Conservation (phyloP, 2,329 filamentous ascomycete species). For the Ascochyta lentis region DNA sequence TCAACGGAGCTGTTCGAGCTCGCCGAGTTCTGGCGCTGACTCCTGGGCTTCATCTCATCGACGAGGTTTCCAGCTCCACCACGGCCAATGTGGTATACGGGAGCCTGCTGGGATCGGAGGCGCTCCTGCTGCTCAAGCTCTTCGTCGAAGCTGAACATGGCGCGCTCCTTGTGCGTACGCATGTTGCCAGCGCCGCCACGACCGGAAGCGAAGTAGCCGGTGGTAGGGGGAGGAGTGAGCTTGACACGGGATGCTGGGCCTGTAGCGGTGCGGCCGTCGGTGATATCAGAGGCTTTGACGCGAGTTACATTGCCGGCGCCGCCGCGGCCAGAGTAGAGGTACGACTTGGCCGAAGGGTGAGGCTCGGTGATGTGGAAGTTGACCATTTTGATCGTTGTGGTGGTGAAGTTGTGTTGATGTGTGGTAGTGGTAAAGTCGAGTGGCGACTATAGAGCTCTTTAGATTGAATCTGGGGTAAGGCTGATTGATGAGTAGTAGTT, state of each 20-base stretch:
- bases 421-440: slow-evolving; percentile 15
- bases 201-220: slow-evolving; percentile 67
- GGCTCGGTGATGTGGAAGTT: slow-evolving; percentile 66
- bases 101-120: slow-evolving; percentile 61
- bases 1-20: slow-evolving; percentile 37
- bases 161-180: slow-evolving; percentile 59
- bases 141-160: slow-evolving; percentile 73
- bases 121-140: slow-evolving; percentile 65
- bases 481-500: slow-evolving; percentile 13
- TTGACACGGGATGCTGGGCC: slow-evolving; percentile 58
- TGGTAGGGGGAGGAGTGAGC: slow-evolving; percentile 54
- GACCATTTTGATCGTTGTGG: slow-evolving; percentile 38
- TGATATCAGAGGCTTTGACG: slow-evolving; percentile 62
- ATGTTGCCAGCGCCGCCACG: slow-evolving; percentile 73
- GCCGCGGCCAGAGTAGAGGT: slow-evolving; percentile 62
- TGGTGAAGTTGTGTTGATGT: slow-evolving; percentile 19
- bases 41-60: slow-evolving; percentile 46
- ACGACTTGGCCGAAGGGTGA: slow-evolving; percentile 63
- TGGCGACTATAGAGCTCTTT: slow-evolving; percentile 17
- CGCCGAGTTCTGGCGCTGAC: slow-evolving; percentile 39
- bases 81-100: slow-evolving; percentile 69
- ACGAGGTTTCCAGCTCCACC: slow-evolving; percentile 66
- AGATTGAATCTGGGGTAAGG: slow-evolving; percentile 19
- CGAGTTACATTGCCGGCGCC: slow-evolving; percentile 66
- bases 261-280: slow-evolving; percentile 53